These are phyloP conservation scores for Ceratocystis huliohia DNA, from an alignment of 2,329 filamentous ascomycete genomes.

Conservation along the genomic window DNA sequence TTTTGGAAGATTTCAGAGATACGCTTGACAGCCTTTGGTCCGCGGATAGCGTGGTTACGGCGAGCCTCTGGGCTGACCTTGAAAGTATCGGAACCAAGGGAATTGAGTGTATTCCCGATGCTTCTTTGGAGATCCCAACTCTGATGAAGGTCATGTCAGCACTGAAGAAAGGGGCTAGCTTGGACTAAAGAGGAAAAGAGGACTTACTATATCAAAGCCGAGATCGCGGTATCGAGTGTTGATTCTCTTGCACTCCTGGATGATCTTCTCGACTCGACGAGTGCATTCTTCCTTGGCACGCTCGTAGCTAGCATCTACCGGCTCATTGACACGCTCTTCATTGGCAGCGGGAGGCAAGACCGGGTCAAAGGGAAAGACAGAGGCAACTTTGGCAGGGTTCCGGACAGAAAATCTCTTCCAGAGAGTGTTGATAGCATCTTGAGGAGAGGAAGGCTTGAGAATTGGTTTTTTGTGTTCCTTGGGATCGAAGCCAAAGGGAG, in stretches of 20 bases:
- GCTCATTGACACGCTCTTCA: conserved; percentile 43
- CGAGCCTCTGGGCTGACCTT: conserved; percentile 30
- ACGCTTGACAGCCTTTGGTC: conserved; percentile 64
- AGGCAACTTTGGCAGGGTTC: conserved; percentile 52
- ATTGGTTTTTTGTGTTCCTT: conserved; percentile 41
- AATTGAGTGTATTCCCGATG: conserved; percentile 43
- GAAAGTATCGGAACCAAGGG: conserved; percentile 39
- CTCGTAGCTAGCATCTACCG: conserved; percentile 48
- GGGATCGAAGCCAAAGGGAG: conserved; percentile 27
- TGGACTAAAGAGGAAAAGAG: conserved; percentile 25
- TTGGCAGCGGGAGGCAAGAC: conserved; percentile 39
- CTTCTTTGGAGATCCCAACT: conserved; percentile 58
- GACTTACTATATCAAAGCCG: conserved; percentile 44
- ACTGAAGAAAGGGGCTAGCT: conserved; percentile 22
- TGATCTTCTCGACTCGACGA: conserved; percentile 48
- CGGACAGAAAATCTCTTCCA: conserved; percentile 49
- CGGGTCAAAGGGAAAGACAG: conserved; percentile 52
- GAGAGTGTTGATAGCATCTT: conserved; percentile 53
- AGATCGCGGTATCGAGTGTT: conserved; percentile 70
- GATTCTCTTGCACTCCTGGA: conserved; percentile 53
- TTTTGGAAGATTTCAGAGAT: conserved; percentile 63
- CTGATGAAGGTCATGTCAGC: conserved; percentile 27
- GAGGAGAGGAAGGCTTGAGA: conserved; percentile 47
- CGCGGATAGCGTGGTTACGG: conserved; percentile 32
- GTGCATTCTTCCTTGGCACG: conserved; percentile 51